These are phyloP conservation scores for Coemansia sp. DNA, from an alignment of 192 early-diverging fungal genomes.

Conservation along the genomic window DNA sequence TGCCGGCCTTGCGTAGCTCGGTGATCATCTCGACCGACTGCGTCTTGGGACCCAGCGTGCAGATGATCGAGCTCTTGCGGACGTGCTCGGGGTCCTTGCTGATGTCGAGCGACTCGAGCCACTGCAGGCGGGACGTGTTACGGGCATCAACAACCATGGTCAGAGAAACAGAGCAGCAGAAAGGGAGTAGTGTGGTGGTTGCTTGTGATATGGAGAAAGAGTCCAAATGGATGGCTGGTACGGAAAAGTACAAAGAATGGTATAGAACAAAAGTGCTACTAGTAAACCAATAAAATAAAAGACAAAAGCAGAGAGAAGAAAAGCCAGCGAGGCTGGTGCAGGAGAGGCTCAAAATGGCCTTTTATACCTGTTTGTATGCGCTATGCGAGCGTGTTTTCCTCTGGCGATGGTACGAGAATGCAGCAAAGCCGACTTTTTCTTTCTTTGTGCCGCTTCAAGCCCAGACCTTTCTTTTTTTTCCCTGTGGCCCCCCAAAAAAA, in stretches of 20 bases:
- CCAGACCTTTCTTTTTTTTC: neutral
- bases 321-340: neutral
- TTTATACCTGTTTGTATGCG: neutral
- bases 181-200: too few relatives aligned
- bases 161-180: too few relatives aligned
- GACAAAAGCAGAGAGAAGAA: neutral
- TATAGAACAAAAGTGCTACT: neutral
- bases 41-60: constrained; percentile 77
- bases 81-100: constrained; percentile 55
- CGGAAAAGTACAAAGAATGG: neutral
- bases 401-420: too few relatives aligned
- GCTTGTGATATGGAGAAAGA: neutral
- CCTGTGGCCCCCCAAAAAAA: neutral
- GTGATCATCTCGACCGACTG: constrained; percentile 70
- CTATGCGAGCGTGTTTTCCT: too few relatives aligned
- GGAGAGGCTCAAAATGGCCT: neutral
- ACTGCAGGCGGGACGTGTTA: constrained; percentile 67
- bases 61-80: constrained; percentile 81
- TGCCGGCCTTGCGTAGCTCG: constrained; percentile 66
- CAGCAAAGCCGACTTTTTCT: neutral
- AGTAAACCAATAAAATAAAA: neutral
- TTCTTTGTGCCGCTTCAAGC: neutral
- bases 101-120: constrained; percentile 66
- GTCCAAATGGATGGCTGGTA: neutral
- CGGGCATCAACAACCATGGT: constrained; percentile 46